Percentiles rank a stretch among this genome's conserved stretches.
Evolutionary conservation across 2,329 filamentous ascomycete genomes (phyloP).

Genomic region (Gliomastix tumulicola): DNA sequence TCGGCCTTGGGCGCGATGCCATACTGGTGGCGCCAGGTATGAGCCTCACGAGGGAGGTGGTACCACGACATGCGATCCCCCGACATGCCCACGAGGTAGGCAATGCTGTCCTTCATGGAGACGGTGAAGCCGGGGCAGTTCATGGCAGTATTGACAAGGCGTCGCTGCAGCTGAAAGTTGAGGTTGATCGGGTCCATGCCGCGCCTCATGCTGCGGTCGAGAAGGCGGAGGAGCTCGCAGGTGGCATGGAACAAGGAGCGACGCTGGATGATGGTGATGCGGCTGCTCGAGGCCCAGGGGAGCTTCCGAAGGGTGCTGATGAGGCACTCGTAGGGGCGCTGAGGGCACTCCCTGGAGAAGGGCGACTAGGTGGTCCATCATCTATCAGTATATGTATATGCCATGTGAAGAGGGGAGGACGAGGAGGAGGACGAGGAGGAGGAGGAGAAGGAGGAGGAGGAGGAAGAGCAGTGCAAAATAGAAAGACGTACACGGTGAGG

Average conservation of each 20-base stretch:
- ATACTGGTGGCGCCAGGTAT: constrained; percentile 45
- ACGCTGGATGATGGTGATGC: constrained; percentile 52
- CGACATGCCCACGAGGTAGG: constrained; percentile 13
- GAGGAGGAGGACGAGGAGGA: background rate
- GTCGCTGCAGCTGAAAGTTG: constrained; percentile 44
- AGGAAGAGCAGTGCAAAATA: background rate
- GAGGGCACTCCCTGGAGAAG: constrained; percentile 53
- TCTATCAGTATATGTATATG: no score
- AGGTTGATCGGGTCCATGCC: constrained; percentile 34
- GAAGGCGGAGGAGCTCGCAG: constrained; percentile 36
- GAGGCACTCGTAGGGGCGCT: constrained; percentile 58
- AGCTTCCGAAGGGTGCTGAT: constrained; percentile 58
- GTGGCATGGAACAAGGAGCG: constrained; percentile 44
- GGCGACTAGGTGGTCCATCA: no score
- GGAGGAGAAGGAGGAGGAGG: background rate
- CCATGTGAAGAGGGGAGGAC: background rate
- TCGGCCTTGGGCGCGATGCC: constrained; percentile 41
- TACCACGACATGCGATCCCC: constrained; percentile 17
- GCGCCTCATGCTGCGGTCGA: constrained; percentile 33
- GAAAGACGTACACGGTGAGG: constrained; percentile 48
- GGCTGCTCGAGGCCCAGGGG: constrained; percentile 52
- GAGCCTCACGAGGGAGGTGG: constrained; percentile 39
- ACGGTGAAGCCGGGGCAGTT: constrained; percentile 54
- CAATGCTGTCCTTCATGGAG: constrained; percentile 54
- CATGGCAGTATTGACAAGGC: constrained; percentile 45